Conservation (phyloP, 2,329 filamentous ascomycete genomes). For the Xylariaceae sp. region DNA sequence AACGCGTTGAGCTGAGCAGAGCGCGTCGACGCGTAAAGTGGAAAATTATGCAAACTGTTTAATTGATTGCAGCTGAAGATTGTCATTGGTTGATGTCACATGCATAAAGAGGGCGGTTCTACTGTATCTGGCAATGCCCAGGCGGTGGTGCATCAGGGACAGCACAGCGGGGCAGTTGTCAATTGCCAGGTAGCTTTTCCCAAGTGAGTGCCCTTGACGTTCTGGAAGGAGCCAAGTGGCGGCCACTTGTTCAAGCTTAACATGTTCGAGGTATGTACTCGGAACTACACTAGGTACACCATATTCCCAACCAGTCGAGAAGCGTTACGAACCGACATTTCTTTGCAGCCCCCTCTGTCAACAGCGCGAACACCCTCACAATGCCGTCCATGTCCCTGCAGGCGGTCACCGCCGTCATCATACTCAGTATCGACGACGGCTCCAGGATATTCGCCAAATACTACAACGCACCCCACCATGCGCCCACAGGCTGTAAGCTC, state of each 20-base stretch:
- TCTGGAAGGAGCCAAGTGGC: too few species aligned
- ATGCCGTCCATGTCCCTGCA: constrained; percentile 78
- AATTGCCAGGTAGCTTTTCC: too few species aligned
- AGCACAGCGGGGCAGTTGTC: too few species aligned
- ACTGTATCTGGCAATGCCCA: too few species aligned
- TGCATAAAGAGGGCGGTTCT: background rate
- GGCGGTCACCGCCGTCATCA: constrained; percentile 73
- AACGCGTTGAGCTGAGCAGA: background rate
- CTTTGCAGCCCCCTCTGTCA: too few species aligned
- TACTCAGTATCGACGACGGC: constrained; percentile 82
- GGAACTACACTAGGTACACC: too few species aligned
- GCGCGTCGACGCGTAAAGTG: constrained; percentile 32
- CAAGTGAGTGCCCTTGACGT: too few species aligned
- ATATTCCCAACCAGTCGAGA: too few species aligned
- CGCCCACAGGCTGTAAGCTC: constrained; percentile 28
- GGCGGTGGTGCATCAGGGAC: too few species aligned
- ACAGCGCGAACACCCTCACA: constrained; percentile 10
- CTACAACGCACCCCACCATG: constrained; percentile 53
- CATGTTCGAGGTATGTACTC: too few species aligned
- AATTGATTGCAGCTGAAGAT: background rate
- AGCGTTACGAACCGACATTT: too few species aligned
- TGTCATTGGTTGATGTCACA: background rate
- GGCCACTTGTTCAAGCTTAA: too few species aligned
- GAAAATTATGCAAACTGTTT: constrained; percentile 23
- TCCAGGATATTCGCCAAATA: constrained; percentile 85